phyloP scores from a whole-genome alignment of 192 early-diverging fungal species.

The Lunasporangiospora selenospora region DNA sequence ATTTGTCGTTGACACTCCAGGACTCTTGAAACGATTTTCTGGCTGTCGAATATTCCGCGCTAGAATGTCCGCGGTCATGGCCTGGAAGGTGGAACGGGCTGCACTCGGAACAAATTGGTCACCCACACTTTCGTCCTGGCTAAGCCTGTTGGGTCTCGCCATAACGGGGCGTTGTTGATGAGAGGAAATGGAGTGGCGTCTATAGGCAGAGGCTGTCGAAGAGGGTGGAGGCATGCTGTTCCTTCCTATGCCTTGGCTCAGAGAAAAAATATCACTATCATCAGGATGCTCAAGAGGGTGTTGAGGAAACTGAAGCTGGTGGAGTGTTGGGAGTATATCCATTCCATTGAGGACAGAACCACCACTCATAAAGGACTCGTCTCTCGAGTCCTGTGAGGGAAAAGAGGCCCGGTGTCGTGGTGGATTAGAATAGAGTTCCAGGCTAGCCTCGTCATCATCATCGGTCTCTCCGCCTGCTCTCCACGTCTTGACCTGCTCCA shows the following conservation, averaged over 20 bases:
- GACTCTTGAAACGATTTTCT: conserved; percentile 8
- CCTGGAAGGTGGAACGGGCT: conserved; percentile 16
- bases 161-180: conserved; percentile 13
- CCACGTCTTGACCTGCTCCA: conserved; percentile 49
- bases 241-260: no score
- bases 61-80: conserved; percentile 22
- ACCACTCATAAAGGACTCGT: conserved; percentile 20
- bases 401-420: conserved; percentile 20
- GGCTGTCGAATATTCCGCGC: conserved; percentile 14
- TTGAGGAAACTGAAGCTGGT: conserved; percentile 44
- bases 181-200: conserved; percentile 33
- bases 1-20: conserved; percentile 8
- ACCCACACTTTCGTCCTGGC: conserved; percentile 26
- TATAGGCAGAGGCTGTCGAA: conserved; percentile 26
- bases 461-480: conserved; percentile 39
- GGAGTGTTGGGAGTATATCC: conserved; percentile 38
- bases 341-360: conserved; percentile 39
- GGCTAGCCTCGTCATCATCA: conserved; percentile 43
- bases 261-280: background rate
- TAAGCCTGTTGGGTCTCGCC: conserved; percentile 6
- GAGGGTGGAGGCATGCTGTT: conserved; percentile 42
- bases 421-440: conserved; percentile 43
- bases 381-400: conserved; percentile 29
- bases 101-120: conserved; percentile 41
- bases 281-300: conserved; percentile 32